phyloP scores from a whole-genome alignment of 2,329 filamentous ascomycete species.

The Neofusicoccum sp. region DNA sequence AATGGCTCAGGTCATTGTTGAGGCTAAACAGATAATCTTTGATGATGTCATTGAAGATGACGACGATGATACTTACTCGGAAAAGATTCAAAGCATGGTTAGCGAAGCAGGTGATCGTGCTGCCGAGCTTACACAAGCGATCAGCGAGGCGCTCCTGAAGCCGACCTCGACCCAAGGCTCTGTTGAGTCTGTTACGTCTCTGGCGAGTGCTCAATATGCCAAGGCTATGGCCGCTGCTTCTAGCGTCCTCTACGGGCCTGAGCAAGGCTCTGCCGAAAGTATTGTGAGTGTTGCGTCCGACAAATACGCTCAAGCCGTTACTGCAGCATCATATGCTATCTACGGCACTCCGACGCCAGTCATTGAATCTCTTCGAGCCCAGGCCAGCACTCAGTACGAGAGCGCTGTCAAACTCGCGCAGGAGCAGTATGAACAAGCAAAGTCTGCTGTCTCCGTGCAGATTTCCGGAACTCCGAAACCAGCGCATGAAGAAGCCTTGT shows the following conservation, averaged over 20 bases:
- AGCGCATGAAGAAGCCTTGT: conserved; percentile 68
- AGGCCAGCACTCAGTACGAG: conserved; percentile 61
- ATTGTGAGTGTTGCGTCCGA: conserved; percentile 56
- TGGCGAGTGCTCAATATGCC: conserved; percentile 60
- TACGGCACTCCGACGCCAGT: conserved; percentile 54
- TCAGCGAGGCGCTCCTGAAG: conserved; percentile 58
- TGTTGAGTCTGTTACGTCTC: conserved; percentile 54
- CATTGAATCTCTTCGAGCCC: conserved; percentile 50
- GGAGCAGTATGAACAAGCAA: conserved; percentile 69
- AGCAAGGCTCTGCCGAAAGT: conserved; percentile 45
- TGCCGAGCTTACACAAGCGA: conserved; percentile 56
- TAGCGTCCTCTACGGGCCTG: conserved; percentile 56
- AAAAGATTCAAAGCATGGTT: conserved; percentile 55
- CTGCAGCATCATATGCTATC: conserved; percentile 60
- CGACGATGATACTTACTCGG: conserved; percentile 49
- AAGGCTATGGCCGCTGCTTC: conserved; percentile 61
- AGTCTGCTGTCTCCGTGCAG: conserved; percentile 67
- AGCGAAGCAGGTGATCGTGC: conserved; percentile 57
- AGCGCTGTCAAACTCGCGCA: conserved; percentile 67
- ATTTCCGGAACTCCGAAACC: conserved; percentile 71
- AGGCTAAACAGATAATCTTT: conserved; percentile 49
- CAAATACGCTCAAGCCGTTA: conserved; percentile 59
- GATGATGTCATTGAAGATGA: conserved; percentile 54
- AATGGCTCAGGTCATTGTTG: conserved; percentile 54
- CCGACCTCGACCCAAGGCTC: conserved; percentile 49